phyloP scores from a whole-genome alignment of 768 basidiomycete species.

The Mycena amicta region DNA sequence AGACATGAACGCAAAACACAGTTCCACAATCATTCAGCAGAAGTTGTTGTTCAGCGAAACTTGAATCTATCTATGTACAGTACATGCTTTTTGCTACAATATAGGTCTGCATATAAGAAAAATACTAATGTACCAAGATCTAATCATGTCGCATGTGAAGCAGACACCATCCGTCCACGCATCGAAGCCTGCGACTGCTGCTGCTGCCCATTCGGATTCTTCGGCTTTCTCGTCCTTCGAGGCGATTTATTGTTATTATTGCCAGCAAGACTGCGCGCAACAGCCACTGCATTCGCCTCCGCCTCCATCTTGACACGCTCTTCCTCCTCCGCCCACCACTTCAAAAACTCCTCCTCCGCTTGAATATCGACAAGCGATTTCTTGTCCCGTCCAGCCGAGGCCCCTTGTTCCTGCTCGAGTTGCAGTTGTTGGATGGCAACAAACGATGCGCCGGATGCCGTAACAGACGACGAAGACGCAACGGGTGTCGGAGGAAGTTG shows the following conservation, averaged over 20 bases:
- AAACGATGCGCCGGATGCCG: constrained; percentile 59
- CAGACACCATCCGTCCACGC: no score
- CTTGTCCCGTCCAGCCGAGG: constrained; percentile 47
- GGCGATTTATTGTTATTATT: not conserved
- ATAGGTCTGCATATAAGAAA: no score
- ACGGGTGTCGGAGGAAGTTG: constrained; percentile 53
- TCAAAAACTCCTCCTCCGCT: constrained; percentile 79
- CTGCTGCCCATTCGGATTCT: not conserved
- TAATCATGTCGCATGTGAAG: no score
- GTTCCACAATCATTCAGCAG: no score
- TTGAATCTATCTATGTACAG: no score
- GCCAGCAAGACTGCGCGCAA: not conserved
- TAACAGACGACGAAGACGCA: constrained; percentile 28
- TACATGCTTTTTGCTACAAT: no score
- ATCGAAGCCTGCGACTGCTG: no score
- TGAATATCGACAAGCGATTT: constrained; percentile 82
- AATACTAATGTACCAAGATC: no score
- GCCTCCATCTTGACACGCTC: constrained; percentile 62
- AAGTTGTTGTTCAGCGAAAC: no score
- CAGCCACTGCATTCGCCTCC: constrained; percentile 21
- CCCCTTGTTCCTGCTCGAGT: constrained; percentile 59
- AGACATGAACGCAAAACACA: no score
- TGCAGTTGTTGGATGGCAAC: constrained; percentile 85
- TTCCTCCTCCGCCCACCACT: constrained; percentile 90
- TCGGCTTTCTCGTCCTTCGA: not conserved